Evolutionary conservation across 768 basidiomycete species (phyloP), one percentile per base, ranked within the genome.

Genomic region (Tulasnella sp.): DNA sequence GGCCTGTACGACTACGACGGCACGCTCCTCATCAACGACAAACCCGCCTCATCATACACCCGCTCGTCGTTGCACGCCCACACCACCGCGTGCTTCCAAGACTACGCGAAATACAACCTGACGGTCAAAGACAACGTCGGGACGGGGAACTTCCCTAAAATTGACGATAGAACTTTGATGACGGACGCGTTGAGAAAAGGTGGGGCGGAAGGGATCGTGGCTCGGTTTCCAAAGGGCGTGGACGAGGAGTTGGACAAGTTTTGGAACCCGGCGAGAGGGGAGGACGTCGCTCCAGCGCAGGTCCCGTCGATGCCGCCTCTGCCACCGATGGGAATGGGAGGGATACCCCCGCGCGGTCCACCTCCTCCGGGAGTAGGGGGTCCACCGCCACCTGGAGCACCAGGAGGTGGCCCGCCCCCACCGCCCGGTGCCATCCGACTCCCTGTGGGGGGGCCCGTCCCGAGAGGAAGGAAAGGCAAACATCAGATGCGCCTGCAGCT

Each of bases 51-150:
- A 59, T 83, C 83, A 37, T 86, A 88, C 77, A 81, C 85, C 72
- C 89, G 92, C n/a, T 79, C 79, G 5, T 90, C 92, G 62, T 87
- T 90, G 73, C 94, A 95, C 79, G 82, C 82, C 41, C 91, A 89
- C 77, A 81, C 88, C 17, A 88, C 90, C 17, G 88, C 88, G 26
- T 90, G 94, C 32, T 91, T 95, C 79, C 94, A 95, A 79, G 89
- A 89, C 59, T 94, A 93, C 79, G 89, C 90, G 63, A 89, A 89
- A 77, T 94, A 90, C 78, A 65, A 74, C 19, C 88, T 87, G 76
- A 84, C 89, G 0, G 84, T 93, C 22, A 84, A 87, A 74, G 91
- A 94, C 78, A 95, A 95, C 77, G 88, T 94, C 35, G 94, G 93
- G n/a, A 81, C 94, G 2, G 93, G 94, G n/a, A 86, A 85, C 76